Percentiles rank a stretch among this genome's conserved stretches.
Conservation (phyloP, 768 basidiomycete species). For the Auriculariales sp. region DNA sequence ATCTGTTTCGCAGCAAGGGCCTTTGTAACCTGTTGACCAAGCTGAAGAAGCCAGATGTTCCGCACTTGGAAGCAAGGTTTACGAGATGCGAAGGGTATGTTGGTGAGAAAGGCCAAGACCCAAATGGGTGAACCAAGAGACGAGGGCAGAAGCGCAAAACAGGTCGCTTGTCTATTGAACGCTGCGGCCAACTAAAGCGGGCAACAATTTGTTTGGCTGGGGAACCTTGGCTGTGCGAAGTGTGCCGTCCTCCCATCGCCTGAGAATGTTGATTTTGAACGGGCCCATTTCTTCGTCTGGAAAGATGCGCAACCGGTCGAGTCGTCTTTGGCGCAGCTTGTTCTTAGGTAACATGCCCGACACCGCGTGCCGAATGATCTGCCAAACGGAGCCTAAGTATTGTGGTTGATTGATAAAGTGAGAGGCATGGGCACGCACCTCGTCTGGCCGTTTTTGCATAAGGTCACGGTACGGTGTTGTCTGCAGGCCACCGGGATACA, state of each 20-base stretch:
- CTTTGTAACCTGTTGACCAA: no score
- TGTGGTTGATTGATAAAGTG: background rate
- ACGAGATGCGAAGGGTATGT: no score
- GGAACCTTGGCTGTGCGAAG: no score
- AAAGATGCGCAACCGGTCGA: slow-evolving; percentile 83
- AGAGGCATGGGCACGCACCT: slow-evolving; percentile 36
- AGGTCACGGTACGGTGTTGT: slow-evolving; percentile 75
- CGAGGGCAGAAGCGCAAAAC: no score
- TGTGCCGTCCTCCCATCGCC: slow-evolving; percentile 49
- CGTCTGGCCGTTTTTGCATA: slow-evolving; percentile 77
- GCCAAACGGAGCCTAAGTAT: background rate
- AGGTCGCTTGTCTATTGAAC: no score
- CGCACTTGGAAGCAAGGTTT: no score
- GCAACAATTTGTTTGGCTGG: no score
- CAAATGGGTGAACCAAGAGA: no score
- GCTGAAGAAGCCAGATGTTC: no score
- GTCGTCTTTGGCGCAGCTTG: slow-evolving; percentile 75
- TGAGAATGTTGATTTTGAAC: slow-evolving; percentile 59
- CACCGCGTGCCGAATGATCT: slow-evolving; percentile 94
- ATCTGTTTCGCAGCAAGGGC: no score
- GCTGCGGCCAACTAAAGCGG: no score
- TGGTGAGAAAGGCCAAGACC: no score
- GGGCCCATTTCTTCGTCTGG: slow-evolving; percentile 65
- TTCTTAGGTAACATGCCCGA: slow-evolving; percentile 99
- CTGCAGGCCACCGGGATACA: slow-evolving; percentile 88